phyloP scores from a whole-genome alignment of 2,329 filamentous ascomycete genomes.

The Colletotrichum acutatum region DNA sequence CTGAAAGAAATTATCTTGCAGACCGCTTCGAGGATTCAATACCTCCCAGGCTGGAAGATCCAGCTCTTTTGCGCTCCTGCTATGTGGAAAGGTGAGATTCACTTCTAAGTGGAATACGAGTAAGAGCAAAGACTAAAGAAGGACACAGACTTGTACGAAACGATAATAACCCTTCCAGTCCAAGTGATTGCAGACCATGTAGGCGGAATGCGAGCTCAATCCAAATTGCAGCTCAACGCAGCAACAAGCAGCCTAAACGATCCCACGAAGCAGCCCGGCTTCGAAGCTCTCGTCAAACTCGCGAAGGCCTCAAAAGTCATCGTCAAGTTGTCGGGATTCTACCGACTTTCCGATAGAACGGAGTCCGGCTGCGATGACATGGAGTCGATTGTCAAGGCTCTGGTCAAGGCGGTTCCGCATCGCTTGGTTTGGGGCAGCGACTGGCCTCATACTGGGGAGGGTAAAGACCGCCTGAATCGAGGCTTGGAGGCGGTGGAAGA shows the following conservation, averaged over 20 bases:
- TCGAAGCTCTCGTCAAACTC: not conserved
- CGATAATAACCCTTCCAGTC: not conserved
- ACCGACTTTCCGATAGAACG: not conserved
- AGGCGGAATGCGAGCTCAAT: conserved; percentile 9
- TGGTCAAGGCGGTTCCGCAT: conserved; percentile 9
- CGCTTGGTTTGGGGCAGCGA: conserved; percentile 26
- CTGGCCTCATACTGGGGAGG: conserved; percentile 30
- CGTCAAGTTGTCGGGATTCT: conserved; percentile 13
- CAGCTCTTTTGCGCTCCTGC: not conserved
- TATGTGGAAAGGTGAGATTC: conserved; percentile 1
- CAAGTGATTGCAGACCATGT: conserved; percentile 22
- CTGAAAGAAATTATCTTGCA: not conserved
- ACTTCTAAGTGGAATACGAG: not conserved
- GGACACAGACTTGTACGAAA: not conserved
- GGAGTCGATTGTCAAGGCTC: not conserved
- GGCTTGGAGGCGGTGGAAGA: not conserved
- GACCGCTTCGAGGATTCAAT: not conserved
- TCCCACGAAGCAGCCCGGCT: conserved; percentile 1
- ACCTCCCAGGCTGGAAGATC: not conserved
- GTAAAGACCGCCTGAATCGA: not conserved
- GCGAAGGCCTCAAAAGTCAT: not conserved
- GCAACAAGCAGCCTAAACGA: not conserved
- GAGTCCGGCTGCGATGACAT: conserved; percentile 1
- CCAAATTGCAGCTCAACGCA: not conserved
- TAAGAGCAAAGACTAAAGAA: not conserved